A percentile compares a stretch with the other conserved stretches of the same genome.
Conservation (phyloP, 495 filamentous ascomycete genomes). For the Schizothecium vesticola region DNA sequence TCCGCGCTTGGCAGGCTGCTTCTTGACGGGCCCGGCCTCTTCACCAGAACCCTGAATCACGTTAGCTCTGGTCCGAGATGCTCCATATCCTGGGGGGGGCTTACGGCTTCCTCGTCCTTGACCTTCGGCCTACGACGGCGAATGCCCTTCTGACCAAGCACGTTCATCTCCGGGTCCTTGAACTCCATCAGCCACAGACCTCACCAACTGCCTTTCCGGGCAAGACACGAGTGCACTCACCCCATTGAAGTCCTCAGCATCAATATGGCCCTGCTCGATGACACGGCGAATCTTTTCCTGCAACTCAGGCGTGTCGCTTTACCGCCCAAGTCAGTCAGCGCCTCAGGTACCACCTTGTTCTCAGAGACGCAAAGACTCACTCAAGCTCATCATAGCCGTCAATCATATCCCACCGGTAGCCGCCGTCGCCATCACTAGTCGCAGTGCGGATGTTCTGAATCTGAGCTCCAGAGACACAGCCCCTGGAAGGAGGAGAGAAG, state of each 20-base stretch:
- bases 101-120: constrained; percentile 15
- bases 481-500: constrained; percentile 45
- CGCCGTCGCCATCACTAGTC: constrained; percentile 32
- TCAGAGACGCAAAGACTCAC: constrained; percentile 18
- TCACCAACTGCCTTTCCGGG: neutral
- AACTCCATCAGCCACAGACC: constrained; percentile 14
- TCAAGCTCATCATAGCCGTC: constrained; percentile 72
- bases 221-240: constrained; percentile 42
- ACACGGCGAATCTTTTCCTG: constrained; percentile 60
- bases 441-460: constrained; percentile 51
- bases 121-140: constrained; percentile 43
- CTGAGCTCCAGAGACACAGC: constrained; percentile 66
- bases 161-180: constrained; percentile 64
- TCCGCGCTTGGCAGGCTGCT: neutral
- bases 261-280: constrained; percentile 65
- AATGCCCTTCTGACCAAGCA: constrained; percentile 60
- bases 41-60: neutral
- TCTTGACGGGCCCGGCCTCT: neutral
- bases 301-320: constrained; percentile 38
- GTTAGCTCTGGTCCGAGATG: neutral
- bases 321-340: neutral
- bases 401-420: constrained; percentile 41
- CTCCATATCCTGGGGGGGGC: neutral
- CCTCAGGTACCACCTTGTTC: neutral
- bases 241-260: constrained; percentile 71